Base-by-base conservation (phyloP, 139 green algal genomes). In the Chlamydomonas incerta region DNA sequence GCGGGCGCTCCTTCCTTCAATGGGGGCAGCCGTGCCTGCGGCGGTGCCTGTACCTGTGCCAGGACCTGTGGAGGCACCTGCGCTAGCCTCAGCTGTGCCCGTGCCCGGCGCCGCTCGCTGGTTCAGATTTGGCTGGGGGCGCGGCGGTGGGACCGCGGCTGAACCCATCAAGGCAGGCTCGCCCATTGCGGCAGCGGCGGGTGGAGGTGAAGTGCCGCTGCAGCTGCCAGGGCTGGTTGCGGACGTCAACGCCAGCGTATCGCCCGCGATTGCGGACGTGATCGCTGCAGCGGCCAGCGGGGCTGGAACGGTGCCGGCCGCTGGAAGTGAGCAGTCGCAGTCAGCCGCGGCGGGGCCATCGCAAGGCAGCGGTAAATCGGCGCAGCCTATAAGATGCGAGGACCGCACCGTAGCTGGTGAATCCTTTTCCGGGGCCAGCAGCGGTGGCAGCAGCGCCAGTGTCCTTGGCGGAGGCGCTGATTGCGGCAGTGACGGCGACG, bases 211-310 rank as follows among this genome's bases (percentile, higher is more conserved):
- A 8, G 6, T 50, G 41, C 73, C 73, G 52, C 35, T 81, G 20
- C 74, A 81, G 57, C 57, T 81, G 26, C 74, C 74, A 33, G 73
- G 73, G 41, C 41, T 50, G 41, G 41, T 50, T 50, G 41, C 41
- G 5, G 41, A 8, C 41, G 41, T 50, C 8, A 50, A 5, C 41
- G 41, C 41, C 41, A 13, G 41, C 41, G 41, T 5, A 8, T 50
- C 41, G 6, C 41, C 41, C 41, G 41, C 41, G 41, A 8, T 50
- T 8, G 41, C 41, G 41, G 41, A 50, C 41, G 41, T 50, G 41
- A 50, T 50, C 8, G 41, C 41, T 5, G 41, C 41, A 50, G 41
- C 41, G 41, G 41, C 41, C 41, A 8, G 41, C 41, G 41, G 41
- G 5, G 41, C 41, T 8, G 41, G 41, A 8, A 50, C 41, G 6